Conservation (phyloP, 768 basidiomycete species). For the Tricholoma saponaceum region DNA sequence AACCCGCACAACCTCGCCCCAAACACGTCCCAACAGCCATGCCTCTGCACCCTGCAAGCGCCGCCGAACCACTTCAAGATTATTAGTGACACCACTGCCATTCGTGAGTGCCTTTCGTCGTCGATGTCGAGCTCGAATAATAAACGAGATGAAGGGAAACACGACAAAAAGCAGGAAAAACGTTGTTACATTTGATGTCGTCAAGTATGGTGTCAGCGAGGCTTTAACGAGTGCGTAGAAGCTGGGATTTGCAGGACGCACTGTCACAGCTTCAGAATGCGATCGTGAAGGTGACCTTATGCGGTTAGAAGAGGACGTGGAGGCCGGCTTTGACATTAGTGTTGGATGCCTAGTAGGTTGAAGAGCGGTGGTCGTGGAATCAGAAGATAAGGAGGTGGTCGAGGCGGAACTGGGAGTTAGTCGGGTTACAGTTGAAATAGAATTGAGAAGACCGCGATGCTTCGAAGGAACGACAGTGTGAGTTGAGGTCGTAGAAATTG, state of each 20-base stretch:
- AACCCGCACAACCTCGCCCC: constrained; percentile 48
- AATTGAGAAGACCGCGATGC: constrained; percentile 17
- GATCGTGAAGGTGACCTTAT: constrained; percentile 13
- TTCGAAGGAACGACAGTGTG: constrained; percentile 63
- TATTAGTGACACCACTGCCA: constrained; percentile 24
- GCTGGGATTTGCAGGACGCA: constrained; percentile 22
- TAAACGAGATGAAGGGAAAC: constrained; percentile 41
- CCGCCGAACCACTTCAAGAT: constrained; percentile 56
- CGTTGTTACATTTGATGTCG: constrained; percentile 42
- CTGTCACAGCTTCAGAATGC: constrained; percentile 13
- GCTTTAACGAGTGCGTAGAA: constrained; percentile 44
- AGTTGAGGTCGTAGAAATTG: constrained; percentile 68
- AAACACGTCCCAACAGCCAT: constrained; percentile 35
- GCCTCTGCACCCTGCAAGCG: constrained; percentile 41
- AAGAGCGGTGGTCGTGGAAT: constrained; percentile 31
- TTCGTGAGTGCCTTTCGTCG: constrained; percentile 24
- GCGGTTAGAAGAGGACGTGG: constrained; percentile 13
- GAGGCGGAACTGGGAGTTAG: constrained; percentile 29
- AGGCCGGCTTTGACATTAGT: constrained; percentile 15
- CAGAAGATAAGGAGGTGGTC: constrained; percentile 34
- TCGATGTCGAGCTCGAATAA: constrained; percentile 48
- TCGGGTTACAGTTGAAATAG: constrained; percentile 21
- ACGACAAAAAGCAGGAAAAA: constrained; percentile 44
- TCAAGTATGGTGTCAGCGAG: constrained; percentile 45
- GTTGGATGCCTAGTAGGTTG: constrained; percentile 14